Conservation (phyloP, 2,329 filamentous ascomycete species). For the Xylariaceae sp. region DNA sequence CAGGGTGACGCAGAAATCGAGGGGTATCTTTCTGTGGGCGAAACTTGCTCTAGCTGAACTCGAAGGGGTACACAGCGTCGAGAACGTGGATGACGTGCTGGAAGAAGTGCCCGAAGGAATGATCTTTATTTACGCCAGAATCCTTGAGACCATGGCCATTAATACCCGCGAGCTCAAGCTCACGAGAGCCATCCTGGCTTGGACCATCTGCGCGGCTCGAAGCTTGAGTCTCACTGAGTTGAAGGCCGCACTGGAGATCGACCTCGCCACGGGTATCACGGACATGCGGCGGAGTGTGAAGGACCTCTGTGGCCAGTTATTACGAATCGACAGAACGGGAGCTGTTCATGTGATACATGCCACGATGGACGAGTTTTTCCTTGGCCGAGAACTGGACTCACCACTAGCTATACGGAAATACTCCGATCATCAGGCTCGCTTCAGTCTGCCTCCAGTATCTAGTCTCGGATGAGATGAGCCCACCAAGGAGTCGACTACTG, state of each 20-base stretch:
- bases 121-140: slow-evolving; percentile 1
- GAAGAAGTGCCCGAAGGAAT: slow-evolving; percentile 5
- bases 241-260: slow-evolving; percentile 5
- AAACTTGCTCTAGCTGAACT: slow-evolving; percentile 5
- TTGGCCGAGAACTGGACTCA: slow-evolving; percentile 2
- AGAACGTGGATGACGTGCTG: slow-evolving; percentile 2
- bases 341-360: slow-evolving; percentile 5
- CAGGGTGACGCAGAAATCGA: slow-evolving; percentile 4
- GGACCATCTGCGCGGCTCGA: slow-evolving; percentile 4
- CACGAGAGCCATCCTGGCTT: slow-evolving; percentile 5
- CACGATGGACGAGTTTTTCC: slow-evolving; percentile 6
- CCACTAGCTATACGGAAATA: slow-evolving; percentile 3
- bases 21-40: slow-evolving; percentile 4
- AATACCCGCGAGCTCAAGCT: slow-evolving; percentile 8
- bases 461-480: slow-evolving; percentile 4
- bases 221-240: slow-evolving; percentile 2
- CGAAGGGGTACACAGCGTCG: slow-evolving; percentile 4
- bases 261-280: slow-evolving; percentile 2
- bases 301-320: slow-evolving; percentile 7
- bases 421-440: slow-evolving; percentile 4
- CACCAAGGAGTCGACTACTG: slow-evolving; percentile 3
- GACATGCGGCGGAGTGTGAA: slow-evolving; percentile 4
- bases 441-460: slow-evolving; percentile 4
- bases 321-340: slow-evolving; percentile 5
- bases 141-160: slow-evolving; percentile 3